Conservation (phyloP, 495 filamentous ascomycete genomes). For the Recurvomyces mirabilis region DNA sequence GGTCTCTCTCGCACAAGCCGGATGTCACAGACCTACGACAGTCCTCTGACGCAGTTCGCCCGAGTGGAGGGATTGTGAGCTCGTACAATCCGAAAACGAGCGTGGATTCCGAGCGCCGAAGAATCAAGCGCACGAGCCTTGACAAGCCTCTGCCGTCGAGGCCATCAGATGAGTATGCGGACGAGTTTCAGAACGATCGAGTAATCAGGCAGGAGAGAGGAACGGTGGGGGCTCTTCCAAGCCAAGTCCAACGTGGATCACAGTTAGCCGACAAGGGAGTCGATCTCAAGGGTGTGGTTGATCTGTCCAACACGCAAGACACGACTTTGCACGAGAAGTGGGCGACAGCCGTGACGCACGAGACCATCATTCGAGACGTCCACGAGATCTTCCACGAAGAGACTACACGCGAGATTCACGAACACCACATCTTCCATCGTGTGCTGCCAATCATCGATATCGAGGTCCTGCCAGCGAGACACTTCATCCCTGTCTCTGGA, state of each 20-base stretch:
- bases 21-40: conserved; percentile 5
- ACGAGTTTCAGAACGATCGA: conserved; percentile 1
- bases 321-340: conserved; percentile 17
- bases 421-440: conserved; percentile 41
- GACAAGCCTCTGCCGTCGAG: conserved; percentile 11
- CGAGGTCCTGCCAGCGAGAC: conserved; percentile 36
- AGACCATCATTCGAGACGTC: conserved; percentile 35
- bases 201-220: background rate
- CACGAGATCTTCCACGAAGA: conserved; percentile 41
- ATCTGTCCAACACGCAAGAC: conserved; percentile 23
- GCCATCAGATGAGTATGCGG: conserved; percentile 1
- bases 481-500: conserved; percentile 25
- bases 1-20: conserved; percentile 7
- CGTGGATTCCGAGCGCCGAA: background rate
- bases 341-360: conserved; percentile 42
- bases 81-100: background rate
- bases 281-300: conserved; percentile 17
- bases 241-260: background rate
- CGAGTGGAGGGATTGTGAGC: background rate
- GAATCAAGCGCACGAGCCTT: conserved; percentile 4
- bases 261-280: conserved; percentile 1
- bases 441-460: conserved; percentile 43
- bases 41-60: background rate
- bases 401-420: conserved; percentile 47
- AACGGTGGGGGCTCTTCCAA: background rate